A percentile compares a stretch with the other conserved stretches of the same genome.
These are phyloP conservation scores for Vachellia collinsii DNA, from an alignment of 306 rosid species.

Conservation along the genomic window DNA sequence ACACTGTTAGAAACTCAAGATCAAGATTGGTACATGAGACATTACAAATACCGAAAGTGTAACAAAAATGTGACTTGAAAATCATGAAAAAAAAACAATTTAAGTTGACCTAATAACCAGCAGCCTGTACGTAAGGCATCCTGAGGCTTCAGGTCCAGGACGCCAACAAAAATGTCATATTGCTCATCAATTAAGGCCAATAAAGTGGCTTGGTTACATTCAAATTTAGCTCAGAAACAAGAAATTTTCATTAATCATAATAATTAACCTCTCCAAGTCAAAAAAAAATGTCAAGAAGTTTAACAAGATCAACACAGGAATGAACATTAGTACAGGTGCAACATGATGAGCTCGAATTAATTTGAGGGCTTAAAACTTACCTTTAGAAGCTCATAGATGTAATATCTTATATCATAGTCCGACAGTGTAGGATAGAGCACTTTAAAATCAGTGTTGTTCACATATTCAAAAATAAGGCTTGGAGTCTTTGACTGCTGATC, in stretches of 20 bases:
- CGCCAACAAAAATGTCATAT: conserved; percentile 13
- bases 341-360: not conserved
- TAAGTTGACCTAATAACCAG: conserved; percentile 8
- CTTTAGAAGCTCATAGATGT: conserved; percentile 85
- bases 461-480: conserved; percentile 83
- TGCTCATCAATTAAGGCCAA: conserved; percentile 25
- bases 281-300: conserved; percentile 14
- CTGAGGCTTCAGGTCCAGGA: conserved; percentile 23
- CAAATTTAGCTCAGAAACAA: conserved; percentile 18
- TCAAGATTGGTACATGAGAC: conserved; percentile 10
- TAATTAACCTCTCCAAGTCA: conserved; percentile 18
- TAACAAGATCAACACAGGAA: conserved; percentile 12
- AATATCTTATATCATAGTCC: conserved; percentile 80
- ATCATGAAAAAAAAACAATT: conserved; percentile 20
- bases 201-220: conserved; percentile 5
- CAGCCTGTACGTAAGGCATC: conserved; percentile 11
- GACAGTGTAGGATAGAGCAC: conserved; percentile 87
- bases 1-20: conserved; percentile 13
- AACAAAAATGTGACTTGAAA: conserved; percentile 11
- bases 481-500: conserved; percentile 98
- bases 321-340: not conserved
- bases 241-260: conserved; percentile 6
- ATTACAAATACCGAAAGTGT: conserved; percentile 6
- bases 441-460: conserved; percentile 89
- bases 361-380: conserved; percentile 46